Conservation (phyloP, 1,284 basidiomycete genomes). For the Fomes fomentarius region DNA sequence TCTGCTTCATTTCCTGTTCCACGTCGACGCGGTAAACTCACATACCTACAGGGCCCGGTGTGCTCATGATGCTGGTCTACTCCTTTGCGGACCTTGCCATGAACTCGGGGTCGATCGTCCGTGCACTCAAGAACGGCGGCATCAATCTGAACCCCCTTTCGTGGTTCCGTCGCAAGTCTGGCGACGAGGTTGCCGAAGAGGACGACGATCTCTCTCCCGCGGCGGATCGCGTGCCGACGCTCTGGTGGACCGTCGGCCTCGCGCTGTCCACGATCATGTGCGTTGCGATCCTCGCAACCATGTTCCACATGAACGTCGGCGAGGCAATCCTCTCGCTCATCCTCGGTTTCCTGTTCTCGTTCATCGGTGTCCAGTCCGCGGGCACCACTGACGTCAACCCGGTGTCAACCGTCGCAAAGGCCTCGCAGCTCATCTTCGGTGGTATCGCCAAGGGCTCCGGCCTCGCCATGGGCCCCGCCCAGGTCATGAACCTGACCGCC, state of each 20-base stretch:
- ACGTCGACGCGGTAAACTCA: no score
- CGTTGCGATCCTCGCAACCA: constrained; percentile 56
- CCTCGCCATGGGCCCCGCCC: constrained; percentile 40
- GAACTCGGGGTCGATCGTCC: constrained; percentile 21
- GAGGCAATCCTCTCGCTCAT: constrained; percentile 57
- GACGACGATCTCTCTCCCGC: constrained; percentile 53
- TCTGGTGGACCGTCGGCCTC: constrained; percentile 60
- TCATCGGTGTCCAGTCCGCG: constrained; percentile 67
- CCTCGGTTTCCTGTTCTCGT: constrained; percentile 70
- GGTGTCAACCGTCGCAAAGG: constrained; percentile 59
- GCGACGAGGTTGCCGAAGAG: constrained; percentile 22
- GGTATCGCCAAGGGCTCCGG: constrained; percentile 55
- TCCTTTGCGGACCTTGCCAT: constrained; percentile 35
- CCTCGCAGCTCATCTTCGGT: constrained; percentile 65
- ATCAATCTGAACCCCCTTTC: constrained; percentile 20
- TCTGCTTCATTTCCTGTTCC: not conserved
- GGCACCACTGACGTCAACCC: constrained; percentile 66
- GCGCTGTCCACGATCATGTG: constrained; percentile 53
- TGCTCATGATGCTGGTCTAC: constrained; percentile 55
- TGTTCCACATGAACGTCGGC: constrained; percentile 62
- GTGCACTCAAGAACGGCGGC: constrained; percentile 12
- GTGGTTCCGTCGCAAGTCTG: constrained; percentile 25
- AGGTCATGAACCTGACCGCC: constrained; percentile 60
- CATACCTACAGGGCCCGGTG: constrained; percentile 51
- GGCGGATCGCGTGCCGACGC: constrained; percentile 57